Evolutionary conservation across 2,329 filamentous ascomycete species (phyloP).

Genomic region (Colletotrichum graminicola): DNA sequence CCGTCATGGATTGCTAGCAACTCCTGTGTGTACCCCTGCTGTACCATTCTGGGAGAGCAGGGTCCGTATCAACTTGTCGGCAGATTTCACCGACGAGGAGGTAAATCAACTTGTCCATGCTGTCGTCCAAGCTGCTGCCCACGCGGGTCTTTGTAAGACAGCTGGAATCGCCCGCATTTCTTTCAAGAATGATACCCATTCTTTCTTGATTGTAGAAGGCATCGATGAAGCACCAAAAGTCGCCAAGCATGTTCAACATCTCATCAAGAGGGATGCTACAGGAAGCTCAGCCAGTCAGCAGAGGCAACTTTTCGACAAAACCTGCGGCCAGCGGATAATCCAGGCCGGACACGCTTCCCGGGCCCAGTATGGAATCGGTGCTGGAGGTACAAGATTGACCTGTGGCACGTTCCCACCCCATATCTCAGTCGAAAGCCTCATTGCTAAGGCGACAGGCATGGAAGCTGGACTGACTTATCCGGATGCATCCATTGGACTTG

Average conservation of each 20-base stretch:
- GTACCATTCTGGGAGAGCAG: slow-evolving; percentile 43
- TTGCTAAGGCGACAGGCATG: slow-evolving; percentile 24
- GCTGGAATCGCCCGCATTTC: background rate
- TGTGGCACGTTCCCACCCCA: slow-evolving; percentile 41
- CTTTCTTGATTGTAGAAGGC: background rate
- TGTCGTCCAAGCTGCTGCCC: slow-evolving; percentile 17
- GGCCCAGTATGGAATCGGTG: slow-evolving; percentile 32
- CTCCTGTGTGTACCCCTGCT: slow-evolving; percentile 32
- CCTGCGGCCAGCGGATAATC: slow-evolving; percentile 20
- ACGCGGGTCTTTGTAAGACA: slow-evolving; percentile 8
- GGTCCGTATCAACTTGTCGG: slow-evolving; percentile 41
- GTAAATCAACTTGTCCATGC: slow-evolving; percentile 28
- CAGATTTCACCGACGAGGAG: slow-evolving; percentile 30
- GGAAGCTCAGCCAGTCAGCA: background rate
- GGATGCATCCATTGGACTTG: slow-evolving; percentile 32
- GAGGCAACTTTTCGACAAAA: slow-evolving; percentile 10
- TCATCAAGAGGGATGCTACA: slow-evolving; percentile 17
- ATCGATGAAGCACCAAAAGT: background rate
- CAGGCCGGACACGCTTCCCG: slow-evolving; percentile 28
- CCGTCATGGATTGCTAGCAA: slow-evolving; percentile 26
- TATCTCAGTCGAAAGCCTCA: slow-evolving; percentile 23
- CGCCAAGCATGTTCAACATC: background rate
- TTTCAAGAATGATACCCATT: background rate
- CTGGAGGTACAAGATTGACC: slow-evolving; percentile 34
- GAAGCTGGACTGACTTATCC: slow-evolving; percentile 31